A percentile compares a stretch with the other conserved stretches of the same genome.
These are phyloP conservation scores for Pontederia paniculata DNA, from an alignment of 176 grass and related monocot species.

Conservation along the genomic window DNA sequence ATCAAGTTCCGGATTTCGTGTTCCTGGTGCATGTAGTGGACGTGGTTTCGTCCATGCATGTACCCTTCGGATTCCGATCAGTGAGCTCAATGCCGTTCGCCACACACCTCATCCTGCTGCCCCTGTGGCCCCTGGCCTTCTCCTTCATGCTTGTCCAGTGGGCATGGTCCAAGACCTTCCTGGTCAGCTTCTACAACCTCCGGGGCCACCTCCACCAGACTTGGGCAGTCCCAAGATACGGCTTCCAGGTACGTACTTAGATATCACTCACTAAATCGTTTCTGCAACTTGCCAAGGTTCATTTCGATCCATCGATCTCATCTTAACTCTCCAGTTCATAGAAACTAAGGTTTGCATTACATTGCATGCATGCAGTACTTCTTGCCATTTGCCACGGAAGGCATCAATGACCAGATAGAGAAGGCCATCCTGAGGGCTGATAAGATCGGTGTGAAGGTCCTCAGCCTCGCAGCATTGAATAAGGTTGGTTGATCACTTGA, in stretches of 20 bases:
- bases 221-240: constrained; percentile 57
- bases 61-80: constrained; percentile 45
- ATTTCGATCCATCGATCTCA: too few relatives aligned
- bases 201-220: constrained; percentile 37
- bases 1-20: constrained; percentile 72
- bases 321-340: too few relatives aligned
- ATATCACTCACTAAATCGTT: too few relatives aligned
- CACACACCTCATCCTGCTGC: constrained; percentile 26
- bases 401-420: constrained; percentile 86
- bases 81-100: constrained; percentile 36
- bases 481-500: too few relatives aligned
- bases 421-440: constrained; percentile 64
- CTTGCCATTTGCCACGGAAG: constrained; percentile 56
- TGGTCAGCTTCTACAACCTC: constrained; percentile 53
- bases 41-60: constrained; percentile 56
- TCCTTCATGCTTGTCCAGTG: constrained; percentile 49
- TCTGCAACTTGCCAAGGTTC: background rate
- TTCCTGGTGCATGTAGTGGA: constrained; percentile 83
- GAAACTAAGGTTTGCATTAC: background rate
- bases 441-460: constrained; percentile 63
- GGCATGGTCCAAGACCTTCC: constrained; percentile 77
- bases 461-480: constrained; percentile 74
- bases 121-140: constrained; percentile 48
- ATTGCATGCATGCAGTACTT: constrained; percentile 40
- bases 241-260: constrained; percentile 68